phyloP scores from a whole-genome alignment of 2,329 filamentous ascomycete species.

The Fusarium equiseti region DNA sequence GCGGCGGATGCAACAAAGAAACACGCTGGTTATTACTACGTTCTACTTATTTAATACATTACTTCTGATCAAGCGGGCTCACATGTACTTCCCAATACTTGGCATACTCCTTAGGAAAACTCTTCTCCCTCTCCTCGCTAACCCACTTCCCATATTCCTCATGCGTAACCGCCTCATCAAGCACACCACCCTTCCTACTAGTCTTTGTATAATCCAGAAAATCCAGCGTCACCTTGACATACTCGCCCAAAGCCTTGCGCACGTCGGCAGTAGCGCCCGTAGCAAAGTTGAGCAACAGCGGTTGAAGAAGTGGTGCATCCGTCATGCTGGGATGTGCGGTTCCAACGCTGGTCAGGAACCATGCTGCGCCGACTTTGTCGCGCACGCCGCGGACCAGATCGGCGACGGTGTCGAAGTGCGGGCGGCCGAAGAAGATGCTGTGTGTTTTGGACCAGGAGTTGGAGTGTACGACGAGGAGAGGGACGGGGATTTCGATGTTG shows the following conservation, averaged over 20 bases:
- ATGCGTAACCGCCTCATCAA: constrained; percentile 63
- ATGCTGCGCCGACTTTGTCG: constrained; percentile 58
- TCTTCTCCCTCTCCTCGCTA: constrained; percentile 49
- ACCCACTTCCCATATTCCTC: constrained; percentile 57
- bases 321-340: constrained; percentile 74
- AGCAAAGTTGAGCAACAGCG: constrained; percentile 69
- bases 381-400: constrained; percentile 64
- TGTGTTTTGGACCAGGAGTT: constrained; percentile 71
- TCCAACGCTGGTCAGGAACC: constrained; percentile 67
- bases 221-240: constrained; percentile 68
- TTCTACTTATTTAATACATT: background rate
- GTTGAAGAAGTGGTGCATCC: constrained; percentile 74
- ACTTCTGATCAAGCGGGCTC: constrained; percentile 43
- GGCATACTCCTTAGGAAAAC: constrained; percentile 51
- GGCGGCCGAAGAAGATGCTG: constrained; percentile 70
- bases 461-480: constrained; percentile 72
- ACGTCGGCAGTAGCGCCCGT: constrained; percentile 71
- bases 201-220: constrained; percentile 65
- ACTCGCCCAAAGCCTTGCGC: constrained; percentile 67
- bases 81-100: constrained; percentile 60
- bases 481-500: constrained; percentile 69
- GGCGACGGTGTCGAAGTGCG: constrained; percentile 73
- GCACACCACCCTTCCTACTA: constrained; percentile 59
- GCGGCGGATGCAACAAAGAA: background rate
- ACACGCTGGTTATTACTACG: constrained; percentile 1